These are phyloP conservation scores for Encephalitozoon cuniculi DNA, from an alignment of 371 early-diverging fungal genomes.

Conservation along the genomic window DNA sequence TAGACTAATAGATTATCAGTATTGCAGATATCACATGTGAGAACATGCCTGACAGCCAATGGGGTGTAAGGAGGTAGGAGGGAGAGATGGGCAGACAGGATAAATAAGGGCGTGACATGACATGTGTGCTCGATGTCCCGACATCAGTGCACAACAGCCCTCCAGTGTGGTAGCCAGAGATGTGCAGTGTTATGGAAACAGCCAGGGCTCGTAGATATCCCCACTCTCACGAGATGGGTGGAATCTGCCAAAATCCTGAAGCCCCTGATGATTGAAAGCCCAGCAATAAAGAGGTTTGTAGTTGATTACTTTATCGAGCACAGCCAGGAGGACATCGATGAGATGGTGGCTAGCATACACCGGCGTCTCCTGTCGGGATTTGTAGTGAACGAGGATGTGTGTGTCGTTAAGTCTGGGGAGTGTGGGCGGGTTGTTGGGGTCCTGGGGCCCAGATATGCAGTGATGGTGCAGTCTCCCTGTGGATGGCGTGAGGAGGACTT, in stretches of 20 bases:
- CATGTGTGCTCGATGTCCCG: too few species aligned
- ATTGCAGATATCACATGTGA: too few species aligned
- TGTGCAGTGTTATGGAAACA: too few species aligned
- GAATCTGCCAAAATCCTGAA: neutral
- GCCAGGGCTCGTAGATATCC: too few species aligned
- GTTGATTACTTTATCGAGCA: constrained; percentile 45
- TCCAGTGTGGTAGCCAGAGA: too few species aligned
- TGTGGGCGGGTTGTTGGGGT: constrained; percentile 18
- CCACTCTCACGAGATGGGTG: too few species aligned
- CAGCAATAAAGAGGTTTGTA: constrained; percentile 43
- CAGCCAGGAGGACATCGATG: constrained; percentile 24
- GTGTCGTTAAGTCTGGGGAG: constrained; percentile 31
- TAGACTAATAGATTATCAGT: too few species aligned
- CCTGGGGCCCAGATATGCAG: constrained; percentile 23
- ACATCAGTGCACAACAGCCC: too few species aligned
- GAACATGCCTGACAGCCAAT: too few species aligned
- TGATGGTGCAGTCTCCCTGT: constrained; percentile 29
- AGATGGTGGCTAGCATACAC: constrained; percentile 34
- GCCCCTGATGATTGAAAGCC: constrained; percentile 49
- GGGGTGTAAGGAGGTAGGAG: too few species aligned
- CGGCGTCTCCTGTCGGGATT: constrained; percentile 17
- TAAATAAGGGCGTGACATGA: too few species aligned
- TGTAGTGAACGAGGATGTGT: constrained; percentile 43
- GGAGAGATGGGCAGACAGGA: too few species aligned
- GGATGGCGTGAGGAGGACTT: neutral